Evolutionary conservation across 768 basidiomycete genomes (phyloP).

Genomic region (Boletellus emodensis): DNA sequence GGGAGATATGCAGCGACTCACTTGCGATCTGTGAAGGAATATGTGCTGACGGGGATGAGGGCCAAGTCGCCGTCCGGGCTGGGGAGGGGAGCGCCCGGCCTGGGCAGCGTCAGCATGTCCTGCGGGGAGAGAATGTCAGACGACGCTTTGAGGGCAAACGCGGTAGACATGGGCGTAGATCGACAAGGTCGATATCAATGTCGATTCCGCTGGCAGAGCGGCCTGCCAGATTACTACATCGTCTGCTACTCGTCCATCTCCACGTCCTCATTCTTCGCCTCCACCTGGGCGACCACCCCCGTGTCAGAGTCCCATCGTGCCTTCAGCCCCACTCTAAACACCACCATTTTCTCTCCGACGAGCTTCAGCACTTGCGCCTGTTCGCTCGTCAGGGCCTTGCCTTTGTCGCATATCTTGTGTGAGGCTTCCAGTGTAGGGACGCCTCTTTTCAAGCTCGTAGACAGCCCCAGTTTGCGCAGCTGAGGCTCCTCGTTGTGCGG

Average conservation of each 20-base stretch:
- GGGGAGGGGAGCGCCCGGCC: conserved; percentile 63
- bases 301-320: conserved; percentile 69
- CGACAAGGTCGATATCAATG: conserved; percentile 29
- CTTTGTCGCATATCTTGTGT: conserved; percentile 84
- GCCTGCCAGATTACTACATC: background rate
- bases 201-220: conserved; percentile 7
- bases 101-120: conserved; percentile 63
- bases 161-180: conserved; percentile 24
- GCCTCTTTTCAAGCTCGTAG: conserved; percentile 80
- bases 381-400: conserved; percentile 74
- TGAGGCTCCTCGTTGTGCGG: conserved; percentile 98
- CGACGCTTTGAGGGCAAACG: conserved; percentile 58
- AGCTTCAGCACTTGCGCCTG: conserved; percentile 93
- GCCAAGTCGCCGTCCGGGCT: conserved; percentile 68
- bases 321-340: conserved; percentile 68
- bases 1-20: conserved; percentile 32
- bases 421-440: conserved; percentile 77
- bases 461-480: conserved; percentile 84
- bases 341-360: conserved; percentile 84
- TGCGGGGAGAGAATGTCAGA: conserved; percentile 63
- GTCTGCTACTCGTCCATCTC: conserved; percentile 50
- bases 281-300: conserved; percentile 61
- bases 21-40: conserved; percentile 72
- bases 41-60: conserved; percentile 61
- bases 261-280: conserved; percentile 41